Conservation (phyloP, 345 rosid species). For the Brassica cretica region DNA sequence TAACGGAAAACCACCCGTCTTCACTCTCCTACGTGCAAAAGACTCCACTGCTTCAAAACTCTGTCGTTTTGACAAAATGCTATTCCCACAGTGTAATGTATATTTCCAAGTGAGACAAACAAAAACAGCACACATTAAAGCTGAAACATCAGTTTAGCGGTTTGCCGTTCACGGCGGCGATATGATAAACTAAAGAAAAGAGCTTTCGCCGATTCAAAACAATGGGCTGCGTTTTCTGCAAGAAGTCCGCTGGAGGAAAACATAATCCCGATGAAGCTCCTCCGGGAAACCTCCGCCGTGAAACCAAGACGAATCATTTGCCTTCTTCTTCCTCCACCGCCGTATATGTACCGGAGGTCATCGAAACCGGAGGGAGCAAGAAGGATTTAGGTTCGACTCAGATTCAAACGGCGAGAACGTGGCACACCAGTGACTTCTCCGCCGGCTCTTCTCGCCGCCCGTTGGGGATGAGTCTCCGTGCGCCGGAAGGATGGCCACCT, state of each 20-base stretch:
- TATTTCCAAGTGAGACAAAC: conserved; percentile 1
- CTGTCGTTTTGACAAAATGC: not conserved
- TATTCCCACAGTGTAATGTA: not conserved
- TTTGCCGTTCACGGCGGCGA: conserved; percentile 27
- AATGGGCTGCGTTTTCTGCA: conserved; percentile 75
- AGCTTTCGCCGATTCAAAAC: conserved; percentile 16
- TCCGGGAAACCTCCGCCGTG: conserved; percentile 36
- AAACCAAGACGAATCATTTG: conserved; percentile 34
- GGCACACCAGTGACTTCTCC: conserved; percentile 46
- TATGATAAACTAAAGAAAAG: conserved; percentile 19
- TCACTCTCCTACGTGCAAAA: conserved; percentile 24
- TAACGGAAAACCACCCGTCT: conserved; percentile 16
- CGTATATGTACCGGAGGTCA: conserved; percentile 24
- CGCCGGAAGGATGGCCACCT: conserved; percentile 73
- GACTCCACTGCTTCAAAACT: conserved; percentile 22
- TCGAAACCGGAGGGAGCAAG: conserved; percentile 32
- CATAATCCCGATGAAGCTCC: conserved; percentile 36
- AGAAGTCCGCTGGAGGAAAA: conserved; percentile 30
- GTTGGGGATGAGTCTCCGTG: conserved; percentile 31
- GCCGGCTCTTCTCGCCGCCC: conserved; percentile 43
- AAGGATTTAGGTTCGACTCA: conserved; percentile 29
- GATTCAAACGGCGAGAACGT: conserved; percentile 37
- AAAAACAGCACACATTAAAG: not conserved
- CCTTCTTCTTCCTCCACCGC: conserved; percentile 33
- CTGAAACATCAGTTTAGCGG: conserved; percentile 2